These are phyloP conservation scores for Penicillium nucicola DNA, from an alignment of 495 filamentous ascomycete genomes.

Conservation along the genomic window DNA sequence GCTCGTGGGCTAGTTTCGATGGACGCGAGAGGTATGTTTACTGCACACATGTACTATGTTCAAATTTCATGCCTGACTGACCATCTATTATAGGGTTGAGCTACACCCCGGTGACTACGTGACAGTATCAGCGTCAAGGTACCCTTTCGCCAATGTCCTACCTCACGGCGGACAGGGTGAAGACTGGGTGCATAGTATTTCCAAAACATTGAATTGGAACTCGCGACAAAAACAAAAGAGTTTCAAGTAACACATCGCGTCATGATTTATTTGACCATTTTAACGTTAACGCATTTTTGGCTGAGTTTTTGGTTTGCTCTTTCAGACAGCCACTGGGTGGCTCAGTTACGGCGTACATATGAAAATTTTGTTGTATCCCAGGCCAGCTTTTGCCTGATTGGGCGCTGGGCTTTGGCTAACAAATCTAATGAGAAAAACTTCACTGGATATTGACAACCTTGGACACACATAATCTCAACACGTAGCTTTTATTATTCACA, in stretches of 20 bases:
- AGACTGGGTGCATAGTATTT: constrained; percentile 93
- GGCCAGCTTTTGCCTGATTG: too few species aligned
- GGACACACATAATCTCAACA: too few species aligned
- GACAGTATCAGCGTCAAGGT: constrained; percentile 87
- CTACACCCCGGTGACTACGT: constrained; percentile 90
- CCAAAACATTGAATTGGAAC: constrained; percentile 91
- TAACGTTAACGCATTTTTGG: not conserved
- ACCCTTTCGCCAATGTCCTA: constrained; percentile 88
- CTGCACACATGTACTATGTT: not conserved
- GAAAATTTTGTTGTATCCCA: not conserved
- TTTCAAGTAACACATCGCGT: constrained; percentile 28
- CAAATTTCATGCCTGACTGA: constrained; percentile 3
- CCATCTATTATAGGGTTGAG: constrained; percentile 55
- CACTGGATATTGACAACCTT: too few species aligned
- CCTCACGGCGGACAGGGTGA: constrained; percentile 69
- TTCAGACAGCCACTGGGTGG: constrained; percentile 8
- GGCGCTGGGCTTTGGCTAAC: too few species aligned
- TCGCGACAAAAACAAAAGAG: constrained; percentile 72
- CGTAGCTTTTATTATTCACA: too few species aligned
- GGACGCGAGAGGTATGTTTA: constrained; percentile 68
- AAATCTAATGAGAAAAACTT: not conserved
- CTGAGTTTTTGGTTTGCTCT: not conserved
- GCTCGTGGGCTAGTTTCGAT: constrained; percentile 96
- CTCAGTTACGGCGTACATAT: not conserved
- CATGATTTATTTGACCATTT: not conserved